Percentiles rank a stretch among this genome's conserved stretches.
phyloP scores from a whole-genome alignment of 2,329 filamentous ascomycete species.

The Cladophialophora yegresii region DNA sequence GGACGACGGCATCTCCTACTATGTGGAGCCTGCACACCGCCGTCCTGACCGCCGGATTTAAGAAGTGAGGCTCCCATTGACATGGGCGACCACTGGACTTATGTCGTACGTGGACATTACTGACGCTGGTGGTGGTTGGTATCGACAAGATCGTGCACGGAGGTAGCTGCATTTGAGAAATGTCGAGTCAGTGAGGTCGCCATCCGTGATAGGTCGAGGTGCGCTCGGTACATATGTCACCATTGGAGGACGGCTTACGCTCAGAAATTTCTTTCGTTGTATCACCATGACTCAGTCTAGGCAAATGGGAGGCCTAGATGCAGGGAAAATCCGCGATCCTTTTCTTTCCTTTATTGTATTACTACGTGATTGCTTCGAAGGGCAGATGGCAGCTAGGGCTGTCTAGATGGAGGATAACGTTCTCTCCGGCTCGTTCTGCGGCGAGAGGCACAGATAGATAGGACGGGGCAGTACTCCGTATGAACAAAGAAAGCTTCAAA shows the following conservation, averaged over 20 bases:
- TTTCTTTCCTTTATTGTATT: not conserved
- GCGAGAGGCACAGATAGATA: not conserved
- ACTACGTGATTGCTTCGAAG: not conserved
- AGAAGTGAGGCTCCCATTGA: not conserved
- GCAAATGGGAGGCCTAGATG: not conserved
- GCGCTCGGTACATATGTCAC: not conserved
- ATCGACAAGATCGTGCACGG: not conserved
- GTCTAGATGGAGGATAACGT: not conserved
- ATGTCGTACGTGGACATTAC: not conserved
- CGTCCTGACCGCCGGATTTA: not conserved
- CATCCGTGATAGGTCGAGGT: not conserved
- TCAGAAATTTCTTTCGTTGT: not conserved
- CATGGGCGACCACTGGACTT: not conserved
- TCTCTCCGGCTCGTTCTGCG: not conserved
- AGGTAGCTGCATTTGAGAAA: not conserved
- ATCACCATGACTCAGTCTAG: not conserved
- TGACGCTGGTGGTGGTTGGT: too few relatives aligned
- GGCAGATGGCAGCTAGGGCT: not conserved
- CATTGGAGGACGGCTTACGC: not conserved
- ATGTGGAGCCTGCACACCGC: conserved; percentile 4
- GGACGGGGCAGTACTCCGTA: too few relatives aligned
- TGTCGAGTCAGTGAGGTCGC: not conserved
- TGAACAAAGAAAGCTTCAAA: too few relatives aligned
- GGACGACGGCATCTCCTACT: conserved; percentile 3
- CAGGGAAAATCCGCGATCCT: not conserved